A percentile compares a stretch with the other conserved stretches of the same genome.
Conservation (phyloP, 495 filamentous ascomycete species). For the Symbiotaphrina buchneri region DNA sequence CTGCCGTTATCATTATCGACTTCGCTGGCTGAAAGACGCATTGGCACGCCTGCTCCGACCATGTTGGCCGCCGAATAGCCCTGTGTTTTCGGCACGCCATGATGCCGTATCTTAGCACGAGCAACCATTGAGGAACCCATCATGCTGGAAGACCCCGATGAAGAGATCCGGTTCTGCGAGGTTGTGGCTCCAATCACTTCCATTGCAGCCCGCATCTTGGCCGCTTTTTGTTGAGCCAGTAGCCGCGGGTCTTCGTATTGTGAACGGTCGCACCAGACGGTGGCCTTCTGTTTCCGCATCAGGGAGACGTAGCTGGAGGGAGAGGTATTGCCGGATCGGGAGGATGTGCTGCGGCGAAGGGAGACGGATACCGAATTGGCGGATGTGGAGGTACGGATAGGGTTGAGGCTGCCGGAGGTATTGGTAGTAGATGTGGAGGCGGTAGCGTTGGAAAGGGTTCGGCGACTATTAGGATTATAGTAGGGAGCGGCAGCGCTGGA, state of each 20-base stretch:
- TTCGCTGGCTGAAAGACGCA: constrained; percentile 82
- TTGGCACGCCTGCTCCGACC: constrained; percentile 58
- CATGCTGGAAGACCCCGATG: constrained; percentile 20
- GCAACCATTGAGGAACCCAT: constrained; percentile 26
- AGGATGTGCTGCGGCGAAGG: constrained; percentile 52
- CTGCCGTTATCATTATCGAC: constrained; percentile 66
- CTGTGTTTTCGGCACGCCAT: constrained; percentile 44
- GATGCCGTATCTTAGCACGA: constrained; percentile 60
- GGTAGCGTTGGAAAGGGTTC: constrained; percentile 20
- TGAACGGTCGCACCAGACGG: constrained; percentile 92
- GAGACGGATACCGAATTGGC: constrained; percentile 29
- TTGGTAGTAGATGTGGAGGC: constrained; percentile 17
- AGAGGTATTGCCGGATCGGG: constrained; percentile 36
- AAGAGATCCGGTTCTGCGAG: constrained; percentile 6
- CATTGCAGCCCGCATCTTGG: constrained; percentile 61
- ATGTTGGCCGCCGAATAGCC: constrained; percentile 55
- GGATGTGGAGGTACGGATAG: constrained; percentile 15
- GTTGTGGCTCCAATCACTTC: constrained; percentile 40
- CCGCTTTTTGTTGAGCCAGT: constrained; percentile 53
- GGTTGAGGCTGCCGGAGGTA: constrained; percentile 7
- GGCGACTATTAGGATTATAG: constrained; percentile 8
- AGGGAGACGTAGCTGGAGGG: constrained; percentile 75
- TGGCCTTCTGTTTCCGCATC: constrained; percentile 88
- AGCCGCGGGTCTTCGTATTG: constrained; percentile 81
- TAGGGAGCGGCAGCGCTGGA: constrained; percentile 4